Conservation (phyloP, 129 eudicot genomes). For the Flaveria trinervia region DNA sequence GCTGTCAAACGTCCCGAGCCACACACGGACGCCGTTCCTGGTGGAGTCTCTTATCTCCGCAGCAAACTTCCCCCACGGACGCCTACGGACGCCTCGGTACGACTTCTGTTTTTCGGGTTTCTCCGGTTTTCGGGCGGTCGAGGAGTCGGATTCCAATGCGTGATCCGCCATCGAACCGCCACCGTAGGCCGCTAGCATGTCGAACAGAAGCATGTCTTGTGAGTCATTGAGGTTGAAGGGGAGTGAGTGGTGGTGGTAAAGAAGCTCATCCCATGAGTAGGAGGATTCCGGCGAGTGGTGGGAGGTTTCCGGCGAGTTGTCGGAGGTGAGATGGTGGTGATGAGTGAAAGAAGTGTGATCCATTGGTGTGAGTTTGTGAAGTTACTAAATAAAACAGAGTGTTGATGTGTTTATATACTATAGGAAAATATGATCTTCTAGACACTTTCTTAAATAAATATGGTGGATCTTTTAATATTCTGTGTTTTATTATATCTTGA, state of each 20-base stretch:
- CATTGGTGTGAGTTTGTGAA: slow-evolving; percentile 35
- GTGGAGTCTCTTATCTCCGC: slow-evolving; percentile 89
- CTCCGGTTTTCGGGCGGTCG: background rate
- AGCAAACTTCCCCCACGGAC: slow-evolving; percentile 97
- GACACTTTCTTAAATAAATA: slow-evolving; percentile 3
- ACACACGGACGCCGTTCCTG: slow-evolving; percentile 64
- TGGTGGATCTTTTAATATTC: slow-evolving; percentile 7
- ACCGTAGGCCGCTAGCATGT: slow-evolving; percentile 36
- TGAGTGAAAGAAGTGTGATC: slow-evolving; percentile 32
- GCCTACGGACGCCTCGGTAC: slow-evolving; percentile 74
- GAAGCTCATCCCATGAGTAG: slow-evolving; percentile 49
- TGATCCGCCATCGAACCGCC: slow-evolving; percentile 9
- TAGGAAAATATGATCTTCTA: slow-evolving; percentile 19
- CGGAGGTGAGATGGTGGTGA: slow-evolving; percentile 7
- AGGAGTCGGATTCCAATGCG: slow-evolving; percentile 37
- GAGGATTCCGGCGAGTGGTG: slow-evolving; percentile 46
- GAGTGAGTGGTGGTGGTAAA: slow-evolving; percentile 42
- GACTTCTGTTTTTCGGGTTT: slow-evolving; percentile 33
- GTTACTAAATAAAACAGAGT: slow-evolving; percentile 33
- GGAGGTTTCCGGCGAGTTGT: slow-evolving; percentile 1
- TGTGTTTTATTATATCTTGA: background rate
- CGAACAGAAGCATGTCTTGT: slow-evolving; percentile 64
- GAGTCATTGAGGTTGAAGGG: slow-evolving; percentile 68
- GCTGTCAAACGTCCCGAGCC: slow-evolving; percentile 87
- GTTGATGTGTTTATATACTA: slow-evolving; percentile 29